phyloP scores from a whole-genome alignment of 352 stramenopile species.

The Blastocystis sp. region DNA sequence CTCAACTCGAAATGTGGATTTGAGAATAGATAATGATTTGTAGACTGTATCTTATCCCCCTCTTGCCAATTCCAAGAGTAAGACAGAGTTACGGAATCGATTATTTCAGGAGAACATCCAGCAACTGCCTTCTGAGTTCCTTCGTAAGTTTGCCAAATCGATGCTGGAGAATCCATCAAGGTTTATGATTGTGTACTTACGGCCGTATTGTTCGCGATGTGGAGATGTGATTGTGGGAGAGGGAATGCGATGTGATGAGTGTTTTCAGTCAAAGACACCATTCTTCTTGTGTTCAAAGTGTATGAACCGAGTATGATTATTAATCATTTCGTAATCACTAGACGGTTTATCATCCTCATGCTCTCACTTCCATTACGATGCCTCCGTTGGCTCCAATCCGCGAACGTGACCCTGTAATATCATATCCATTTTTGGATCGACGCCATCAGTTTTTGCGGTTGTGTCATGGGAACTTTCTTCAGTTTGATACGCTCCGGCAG shows the following conservation, averaged over 20 bases:
- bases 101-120: constrained; percentile 21
- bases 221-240: background rate
- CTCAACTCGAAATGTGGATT: background rate
- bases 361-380: background rate
- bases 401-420: constrained; percentile 4
- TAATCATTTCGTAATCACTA: background rate
- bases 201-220: constrained; percentile 10
- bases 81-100: background rate
- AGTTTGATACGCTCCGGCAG: constrained; percentile 48
- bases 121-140: constrained; percentile 24
- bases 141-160: constrained; percentile 29
- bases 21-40: background rate
- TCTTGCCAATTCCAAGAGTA: background rate
- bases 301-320: background rate
- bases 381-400: background rate
- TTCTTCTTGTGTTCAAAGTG: constrained; percentile 32
- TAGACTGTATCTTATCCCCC: background rate
- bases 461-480: constrained; percentile 55
- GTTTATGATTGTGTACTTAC: constrained; percentile 51
- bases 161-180: constrained; percentile 48
- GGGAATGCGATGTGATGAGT: constrained; percentile 17
- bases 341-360: constrained; percentile 8
- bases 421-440: constrained; percentile 35
- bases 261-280: background rate
- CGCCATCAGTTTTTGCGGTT: constrained; percentile 41